Conservation (phyloP, 139 green algal species). For the Edaphochlamys debaryana region DNA sequence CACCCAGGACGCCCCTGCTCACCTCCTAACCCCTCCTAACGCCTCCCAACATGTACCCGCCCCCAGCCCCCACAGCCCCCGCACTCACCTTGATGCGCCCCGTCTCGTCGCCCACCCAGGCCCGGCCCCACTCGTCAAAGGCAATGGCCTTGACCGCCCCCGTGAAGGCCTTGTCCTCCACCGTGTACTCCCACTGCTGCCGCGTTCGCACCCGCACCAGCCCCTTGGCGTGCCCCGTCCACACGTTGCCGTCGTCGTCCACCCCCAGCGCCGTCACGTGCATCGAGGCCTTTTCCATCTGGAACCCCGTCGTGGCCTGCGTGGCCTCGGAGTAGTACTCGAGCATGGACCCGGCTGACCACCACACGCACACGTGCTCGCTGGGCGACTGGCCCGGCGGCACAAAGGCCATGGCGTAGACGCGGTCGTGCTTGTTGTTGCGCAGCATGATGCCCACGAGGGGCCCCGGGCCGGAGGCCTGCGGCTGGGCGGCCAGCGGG, state of each 20-base stretch:
- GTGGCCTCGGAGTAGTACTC: conserved; percentile 56
- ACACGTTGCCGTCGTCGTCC: conserved; percentile 55
- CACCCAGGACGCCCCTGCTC: too few species aligned
- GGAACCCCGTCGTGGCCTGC: conserved; percentile 33
- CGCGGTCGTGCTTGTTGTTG: conserved; percentile 35
- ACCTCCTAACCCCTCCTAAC: too few species aligned
- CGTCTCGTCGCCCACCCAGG: conserved; percentile 54
- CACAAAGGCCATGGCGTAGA: conserved; percentile 41
- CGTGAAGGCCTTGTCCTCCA: conserved; percentile 48
- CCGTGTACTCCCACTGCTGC: conserved; percentile 40
- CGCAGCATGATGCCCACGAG: conserved; percentile 17
- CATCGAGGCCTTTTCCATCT: conserved; percentile 30
- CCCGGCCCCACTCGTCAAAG: conserved; percentile 46
- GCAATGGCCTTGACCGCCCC: conserved; percentile 36
- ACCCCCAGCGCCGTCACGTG: conserved; percentile 45
- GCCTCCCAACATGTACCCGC: too few species aligned
- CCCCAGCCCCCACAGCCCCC: not conserved
- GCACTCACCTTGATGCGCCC: conserved; percentile 44
- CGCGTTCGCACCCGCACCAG: conserved; percentile 45
- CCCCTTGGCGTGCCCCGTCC: conserved; percentile 57
- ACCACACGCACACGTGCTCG: conserved; percentile 47
- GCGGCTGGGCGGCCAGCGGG: too few species aligned
- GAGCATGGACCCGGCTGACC: conserved; percentile 39
- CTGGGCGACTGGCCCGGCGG: not conserved
- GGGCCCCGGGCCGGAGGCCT: not conserved